Percentiles rank a stretch among this genome's conserved stretches.
Evolutionary conservation across 2,329 filamentous ascomycete genomes (phyloP).

Genomic region (Amylocarpus encephaloides): DNA sequence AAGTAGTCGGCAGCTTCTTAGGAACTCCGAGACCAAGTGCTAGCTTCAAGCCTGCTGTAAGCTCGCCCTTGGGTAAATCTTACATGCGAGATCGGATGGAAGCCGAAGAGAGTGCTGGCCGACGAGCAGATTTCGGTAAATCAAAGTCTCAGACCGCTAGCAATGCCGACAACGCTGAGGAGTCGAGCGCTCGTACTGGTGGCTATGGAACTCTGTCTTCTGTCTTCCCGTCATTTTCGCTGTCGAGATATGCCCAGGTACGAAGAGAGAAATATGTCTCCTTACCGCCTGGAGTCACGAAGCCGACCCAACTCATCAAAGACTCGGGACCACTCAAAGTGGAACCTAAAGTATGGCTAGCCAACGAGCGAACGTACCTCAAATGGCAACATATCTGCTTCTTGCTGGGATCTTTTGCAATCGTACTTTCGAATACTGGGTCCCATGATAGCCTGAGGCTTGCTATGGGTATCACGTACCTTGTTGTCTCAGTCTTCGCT

Average conservation of each 20-base stretch:
- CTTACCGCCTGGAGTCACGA: constrained; percentile 80
- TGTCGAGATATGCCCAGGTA: constrained; percentile 65
- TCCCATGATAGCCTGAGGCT: constrained; percentile 72
- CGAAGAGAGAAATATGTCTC: constrained; percentile 44
- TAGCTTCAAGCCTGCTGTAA: constrained; percentile 53
- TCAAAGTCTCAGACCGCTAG: constrained; percentile 13
- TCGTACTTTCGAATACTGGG: constrained; percentile 85
- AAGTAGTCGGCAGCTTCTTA: constrained; percentile 83
- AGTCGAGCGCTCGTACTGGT: constrained; percentile 27
- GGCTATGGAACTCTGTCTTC: constrained; percentile 57
- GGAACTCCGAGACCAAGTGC: constrained; percentile 42
- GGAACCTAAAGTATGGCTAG: constrained; percentile 97
- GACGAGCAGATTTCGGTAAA: constrained; percentile 28
- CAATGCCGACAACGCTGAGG: constrained; percentile 34
- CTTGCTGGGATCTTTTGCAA: constrained; percentile 73
- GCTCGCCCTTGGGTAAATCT: constrained; percentile 63
- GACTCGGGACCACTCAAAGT: constrained; percentile 87
- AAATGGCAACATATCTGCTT: constrained; percentile 98
- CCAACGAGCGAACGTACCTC: constrained; percentile 95
- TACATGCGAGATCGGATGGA: constrained; percentile 52
- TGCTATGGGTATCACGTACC: constrained; percentile 75
- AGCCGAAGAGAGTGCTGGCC: constrained; percentile 34
- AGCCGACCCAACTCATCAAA: constrained; percentile 87
- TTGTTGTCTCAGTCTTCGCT: constrained; percentile 73
- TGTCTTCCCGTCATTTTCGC: constrained; percentile 76